These are phyloP conservation scores for Eutrema yunnanense DNA, from an alignment of 345 rosid genomes.

Conservation along the genomic window DNA sequence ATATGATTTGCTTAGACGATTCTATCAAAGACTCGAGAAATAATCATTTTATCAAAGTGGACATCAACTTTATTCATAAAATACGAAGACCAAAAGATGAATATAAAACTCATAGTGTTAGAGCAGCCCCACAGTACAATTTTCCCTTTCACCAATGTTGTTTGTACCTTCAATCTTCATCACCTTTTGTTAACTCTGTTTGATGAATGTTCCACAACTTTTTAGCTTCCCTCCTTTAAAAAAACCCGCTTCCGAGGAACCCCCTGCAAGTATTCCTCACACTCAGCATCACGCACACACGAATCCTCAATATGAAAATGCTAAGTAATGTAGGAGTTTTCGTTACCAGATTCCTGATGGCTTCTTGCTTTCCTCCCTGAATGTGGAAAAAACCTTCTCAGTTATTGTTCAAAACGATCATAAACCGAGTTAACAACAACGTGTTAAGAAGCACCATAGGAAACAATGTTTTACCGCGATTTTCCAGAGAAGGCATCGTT, in stretches of 20 bases:
- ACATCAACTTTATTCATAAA: too few relatives aligned
- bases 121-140: too few relatives aligned
- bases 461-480: constrained; percentile 38
- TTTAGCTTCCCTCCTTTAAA: constrained; percentile 22
- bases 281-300: neutral
- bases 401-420: neutral
- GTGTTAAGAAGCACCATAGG: neutral
- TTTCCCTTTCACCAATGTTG: too few relatives aligned
- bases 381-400: neutral
- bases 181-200: too few relatives aligned
- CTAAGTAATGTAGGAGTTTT: neutral
- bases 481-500: constrained; percentile 69
- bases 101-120: too few relatives aligned
- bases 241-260: constrained; percentile 49
- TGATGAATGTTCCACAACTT: neutral
- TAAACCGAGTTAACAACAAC: neutral
- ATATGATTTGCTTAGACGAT: too few relatives aligned
- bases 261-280: constrained; percentile 39
- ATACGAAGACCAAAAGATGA: too few relatives aligned
- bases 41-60: too few relatives aligned
- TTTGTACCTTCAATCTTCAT: too few relatives aligned
- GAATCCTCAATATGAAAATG: neutral
- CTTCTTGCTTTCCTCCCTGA: constrained; percentile 54
- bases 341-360: constrained; percentile 64
- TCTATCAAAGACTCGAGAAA: too few relatives aligned